Conservation (phyloP, 1,284 basidiomycete genomes). For the Xerocomus minutiporus region DNA sequence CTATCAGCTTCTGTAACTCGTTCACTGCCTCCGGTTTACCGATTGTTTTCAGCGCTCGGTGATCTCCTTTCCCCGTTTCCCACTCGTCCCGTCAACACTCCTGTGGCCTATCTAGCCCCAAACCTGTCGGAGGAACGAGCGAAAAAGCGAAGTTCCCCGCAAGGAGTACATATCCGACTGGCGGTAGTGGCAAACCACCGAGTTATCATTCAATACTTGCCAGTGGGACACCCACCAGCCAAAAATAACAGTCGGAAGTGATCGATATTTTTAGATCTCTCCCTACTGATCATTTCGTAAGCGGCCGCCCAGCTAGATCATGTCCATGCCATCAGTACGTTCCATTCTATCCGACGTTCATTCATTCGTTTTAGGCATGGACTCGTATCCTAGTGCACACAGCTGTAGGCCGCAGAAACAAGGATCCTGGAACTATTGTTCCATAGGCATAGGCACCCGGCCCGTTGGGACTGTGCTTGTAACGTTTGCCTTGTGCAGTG, state of each 20-base stretch:
- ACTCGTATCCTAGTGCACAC: not conserved
- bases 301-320: not conserved
- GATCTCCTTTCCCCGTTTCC: not conserved
- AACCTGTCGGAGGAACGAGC: not conserved
- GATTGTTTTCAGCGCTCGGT: not conserved
- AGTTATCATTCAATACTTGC: not conserved
- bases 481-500: too few species aligned
- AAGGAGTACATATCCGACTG: not conserved
- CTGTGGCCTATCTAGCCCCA: not conserved
- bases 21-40: not conserved
- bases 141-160: not conserved
- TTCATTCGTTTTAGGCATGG: not conserved
- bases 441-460: too few species aligned
- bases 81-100: not conserved
- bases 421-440: not conserved
- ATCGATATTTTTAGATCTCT: not conserved
- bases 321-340: not conserved
- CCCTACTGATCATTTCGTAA: not conserved
- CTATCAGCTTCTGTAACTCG: not conserved
- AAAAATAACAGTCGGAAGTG: not conserved
- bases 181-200: not conserved
- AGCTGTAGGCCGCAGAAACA: not conserved
- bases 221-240: too few species aligned
- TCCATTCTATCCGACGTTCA: not conserved
- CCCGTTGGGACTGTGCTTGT: too few species aligned